A percentile compares a stretch with the other conserved stretches of the same genome.
phyloP scores from a whole-genome alignment of 208 protist genomes.

The Leishmania lainsoni region DNA sequence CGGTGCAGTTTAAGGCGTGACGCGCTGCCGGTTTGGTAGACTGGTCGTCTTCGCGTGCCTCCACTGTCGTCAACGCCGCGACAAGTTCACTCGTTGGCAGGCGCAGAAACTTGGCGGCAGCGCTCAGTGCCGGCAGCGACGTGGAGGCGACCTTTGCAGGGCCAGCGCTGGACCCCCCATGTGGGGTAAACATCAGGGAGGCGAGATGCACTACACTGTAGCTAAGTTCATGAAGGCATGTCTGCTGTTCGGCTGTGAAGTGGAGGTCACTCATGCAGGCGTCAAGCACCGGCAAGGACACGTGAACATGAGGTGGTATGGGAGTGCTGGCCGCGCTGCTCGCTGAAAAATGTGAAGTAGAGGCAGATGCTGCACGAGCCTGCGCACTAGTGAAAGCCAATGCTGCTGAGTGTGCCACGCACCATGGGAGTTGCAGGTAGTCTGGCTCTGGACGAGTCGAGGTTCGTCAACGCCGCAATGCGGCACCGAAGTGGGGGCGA shows the following conservation, averaged over 20 bases:
- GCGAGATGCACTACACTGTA: constrained; percentile 7
- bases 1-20: constrained; percentile 27
- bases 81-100: constrained; percentile 11
- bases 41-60: background rate
- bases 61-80: constrained; percentile 20
- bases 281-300: background rate
- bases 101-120: constrained; percentile 13
- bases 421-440: constrained; percentile 3
- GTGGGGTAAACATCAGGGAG: constrained; percentile 8
- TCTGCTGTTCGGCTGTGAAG: constrained; percentile 6
- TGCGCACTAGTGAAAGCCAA: background rate
- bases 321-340: background rate
- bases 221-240: constrained; percentile 8
- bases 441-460: constrained; percentile 1
- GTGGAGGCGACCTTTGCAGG: constrained; percentile 3
- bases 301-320: background rate
- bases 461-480: background rate
- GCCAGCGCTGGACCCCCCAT: background rate
- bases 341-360: background rate
- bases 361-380: background rate
- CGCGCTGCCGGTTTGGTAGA: background rate
- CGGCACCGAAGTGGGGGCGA: background rate
- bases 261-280: constrained; percentile 1
- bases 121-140: constrained; percentile 3
- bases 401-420: constrained; percentile 1